Conservation (phyloP, 176 grass and related monocot species). For the Carex parvula region DNA sequence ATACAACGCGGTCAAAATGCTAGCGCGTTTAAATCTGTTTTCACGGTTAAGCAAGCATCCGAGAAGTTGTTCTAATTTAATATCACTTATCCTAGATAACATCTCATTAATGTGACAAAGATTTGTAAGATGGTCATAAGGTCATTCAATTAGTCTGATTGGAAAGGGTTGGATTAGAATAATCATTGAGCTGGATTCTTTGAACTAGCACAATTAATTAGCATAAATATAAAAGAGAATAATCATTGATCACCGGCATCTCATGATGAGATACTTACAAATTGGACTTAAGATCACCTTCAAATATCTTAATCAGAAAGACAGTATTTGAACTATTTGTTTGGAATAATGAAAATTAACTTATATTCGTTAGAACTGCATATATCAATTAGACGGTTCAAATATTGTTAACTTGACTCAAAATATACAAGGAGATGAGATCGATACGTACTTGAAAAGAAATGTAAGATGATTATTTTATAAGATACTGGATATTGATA, state of each 20-base stretch:
- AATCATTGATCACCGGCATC: neutral
- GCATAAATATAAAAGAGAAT: no score
- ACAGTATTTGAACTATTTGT: no score
- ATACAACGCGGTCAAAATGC: neutral
- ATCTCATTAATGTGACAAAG: neutral
- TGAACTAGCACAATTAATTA: neutral
- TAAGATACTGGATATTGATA: no score
- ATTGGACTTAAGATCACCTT: neutral
- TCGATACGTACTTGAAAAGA: no score
- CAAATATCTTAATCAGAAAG: neutral
- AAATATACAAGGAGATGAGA: no score
- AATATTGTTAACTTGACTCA: no score
- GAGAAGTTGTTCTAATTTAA: neutral
- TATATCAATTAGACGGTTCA: no score
- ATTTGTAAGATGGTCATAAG: neutral
- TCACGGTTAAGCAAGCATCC: constrained; percentile 28
- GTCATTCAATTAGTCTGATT: neutral
- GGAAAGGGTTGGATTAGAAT: neutral
- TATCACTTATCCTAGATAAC: neutral
- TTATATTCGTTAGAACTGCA: no score
- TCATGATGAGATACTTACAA: neutral
- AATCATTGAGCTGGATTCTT: constrained; percentile 22
- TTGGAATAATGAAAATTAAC: no score
- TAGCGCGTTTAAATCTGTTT: constrained; percentile 25
- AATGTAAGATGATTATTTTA: no score